These are phyloP conservation scores for Lepidium sativum DNA, from an alignment of 345 rosid genomes.

Conservation along the genomic window DNA sequence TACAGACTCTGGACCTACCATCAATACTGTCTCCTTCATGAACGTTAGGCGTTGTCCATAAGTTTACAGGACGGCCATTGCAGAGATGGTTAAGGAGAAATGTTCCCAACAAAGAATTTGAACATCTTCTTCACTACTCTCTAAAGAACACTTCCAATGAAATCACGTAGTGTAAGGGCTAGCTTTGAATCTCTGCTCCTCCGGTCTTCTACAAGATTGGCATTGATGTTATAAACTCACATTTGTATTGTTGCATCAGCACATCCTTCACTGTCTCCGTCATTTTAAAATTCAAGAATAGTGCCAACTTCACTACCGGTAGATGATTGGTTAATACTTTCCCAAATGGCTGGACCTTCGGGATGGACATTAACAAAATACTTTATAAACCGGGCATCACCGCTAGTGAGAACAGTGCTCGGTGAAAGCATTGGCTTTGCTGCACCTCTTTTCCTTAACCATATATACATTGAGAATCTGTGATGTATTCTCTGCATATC, in stretches of 20 bases:
- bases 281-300: not conserved
- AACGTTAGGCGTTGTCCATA: not conserved
- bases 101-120: not conserved
- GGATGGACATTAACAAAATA: constrained; percentile 69
- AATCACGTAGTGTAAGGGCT: not conserved
- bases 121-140: not conserved
- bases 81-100: not conserved
- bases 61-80: not conserved
- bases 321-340: constrained; percentile 41
- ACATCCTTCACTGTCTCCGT: not conserved
- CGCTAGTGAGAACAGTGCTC: constrained; percentile 67
- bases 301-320: constrained; percentile 7
- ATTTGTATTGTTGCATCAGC: not conserved
- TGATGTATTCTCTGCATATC: constrained; percentile 46
- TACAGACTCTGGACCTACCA: not conserved
- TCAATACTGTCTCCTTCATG: not conserved
- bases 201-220: not conserved
- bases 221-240: not conserved
- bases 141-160: not conserved
- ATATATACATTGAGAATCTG: constrained; percentile 52
- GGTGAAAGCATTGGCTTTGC: constrained; percentile 45
- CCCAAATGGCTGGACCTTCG: constrained; percentile 70
- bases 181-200: not conserved
- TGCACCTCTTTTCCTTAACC: constrained; percentile 46
- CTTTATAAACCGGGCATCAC: constrained; percentile 56